Percentiles rank a stretch among this genome's conserved stretches.
Evolutionary conservation across 108 stramenopile species (phyloP).

Genomic region (Nitzschia palea): DNA sequence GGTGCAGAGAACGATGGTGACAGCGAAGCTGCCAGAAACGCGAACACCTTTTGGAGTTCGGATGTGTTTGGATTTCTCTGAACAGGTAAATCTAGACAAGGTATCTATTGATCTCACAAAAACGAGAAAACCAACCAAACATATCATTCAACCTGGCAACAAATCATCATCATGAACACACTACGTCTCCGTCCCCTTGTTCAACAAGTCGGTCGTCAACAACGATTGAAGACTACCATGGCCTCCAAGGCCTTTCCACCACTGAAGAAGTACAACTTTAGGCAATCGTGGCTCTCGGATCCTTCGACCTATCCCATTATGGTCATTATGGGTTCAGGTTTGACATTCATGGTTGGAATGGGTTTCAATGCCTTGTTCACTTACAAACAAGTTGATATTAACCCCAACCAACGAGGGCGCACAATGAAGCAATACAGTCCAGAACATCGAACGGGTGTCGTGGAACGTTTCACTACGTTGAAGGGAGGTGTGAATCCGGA

Average conservation of each 20-base stretch:
- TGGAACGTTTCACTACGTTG: constrained; percentile 8
- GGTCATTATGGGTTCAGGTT: constrained; percentile 51
- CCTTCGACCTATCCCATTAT: constrained; percentile 69
- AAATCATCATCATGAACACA: constrained; percentile 19
- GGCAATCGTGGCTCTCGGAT: constrained; percentile 57
- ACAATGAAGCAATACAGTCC: constrained; percentile 5
- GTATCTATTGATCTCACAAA: too few species aligned
- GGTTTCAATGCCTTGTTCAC: constrained; percentile 39
- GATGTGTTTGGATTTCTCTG: too few species aligned
- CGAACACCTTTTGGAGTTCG: too few species aligned
- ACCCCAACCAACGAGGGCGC: constrained; percentile 31
- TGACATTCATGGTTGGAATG: constrained; percentile 62
- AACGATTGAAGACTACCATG: constrained; percentile 14
- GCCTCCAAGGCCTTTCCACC: constrained; percentile 17
- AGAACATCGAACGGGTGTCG: constrained; percentile 13
- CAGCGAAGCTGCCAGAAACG: too few species aligned
- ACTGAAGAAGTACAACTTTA: constrained; percentile 17
- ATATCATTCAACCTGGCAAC: background rate
- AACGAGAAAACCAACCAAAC: background rate
- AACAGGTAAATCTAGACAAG: too few species aligned
- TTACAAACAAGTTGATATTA: constrained; percentile 66
- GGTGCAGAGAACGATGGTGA: too few species aligned
- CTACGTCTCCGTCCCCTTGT: constrained; percentile 17
- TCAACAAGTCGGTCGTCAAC: background rate
- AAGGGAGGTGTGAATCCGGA: constrained; percentile 48